These are phyloP conservation scores for Beauveria australis DNA, from an alignment of 2,329 filamentous ascomycete species.

Conservation along the genomic window DNA sequence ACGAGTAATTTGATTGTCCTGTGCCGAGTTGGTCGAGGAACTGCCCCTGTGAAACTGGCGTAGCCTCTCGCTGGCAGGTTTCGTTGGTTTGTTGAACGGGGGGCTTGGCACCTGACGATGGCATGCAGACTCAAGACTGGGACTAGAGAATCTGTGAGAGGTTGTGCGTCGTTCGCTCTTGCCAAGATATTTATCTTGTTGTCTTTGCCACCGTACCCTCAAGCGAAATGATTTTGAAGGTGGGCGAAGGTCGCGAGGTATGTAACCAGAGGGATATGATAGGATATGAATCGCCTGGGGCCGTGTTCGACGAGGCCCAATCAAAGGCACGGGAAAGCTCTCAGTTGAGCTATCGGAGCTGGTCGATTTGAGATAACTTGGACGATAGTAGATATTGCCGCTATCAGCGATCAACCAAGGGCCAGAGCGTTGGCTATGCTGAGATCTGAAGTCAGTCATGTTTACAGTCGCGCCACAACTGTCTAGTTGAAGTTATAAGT, in stretches of 20 bases:
- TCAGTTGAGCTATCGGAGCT: not conserved
- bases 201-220: not conserved
- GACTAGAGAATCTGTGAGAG: not conserved
- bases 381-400: constrained; percentile 24
- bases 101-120: not conserved
- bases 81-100: not conserved
- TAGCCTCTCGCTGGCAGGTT: not conserved
- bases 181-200: not conserved
- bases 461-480: not conserved
- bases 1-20: not conserved
- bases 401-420: constrained; percentile 18
- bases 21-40: not conserved
- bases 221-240: constrained; percentile 24
- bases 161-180: not conserved
- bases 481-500: not conserved
- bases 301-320: constrained; percentile 30
- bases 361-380: constrained; percentile 12
- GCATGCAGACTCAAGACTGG: not conserved
- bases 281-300: constrained; percentile 35
- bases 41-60: not conserved
- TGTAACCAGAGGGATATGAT: constrained; percentile 33
- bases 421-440: not conserved
- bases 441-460: not conserved
- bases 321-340: constrained; percentile 28
- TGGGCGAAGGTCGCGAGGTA: constrained; percentile 36